Percentiles rank a stretch among this genome's conserved stretches.
Conservation (phyloP, 306 rosid species). For the Dalbergia cochinchinensis region DNA sequence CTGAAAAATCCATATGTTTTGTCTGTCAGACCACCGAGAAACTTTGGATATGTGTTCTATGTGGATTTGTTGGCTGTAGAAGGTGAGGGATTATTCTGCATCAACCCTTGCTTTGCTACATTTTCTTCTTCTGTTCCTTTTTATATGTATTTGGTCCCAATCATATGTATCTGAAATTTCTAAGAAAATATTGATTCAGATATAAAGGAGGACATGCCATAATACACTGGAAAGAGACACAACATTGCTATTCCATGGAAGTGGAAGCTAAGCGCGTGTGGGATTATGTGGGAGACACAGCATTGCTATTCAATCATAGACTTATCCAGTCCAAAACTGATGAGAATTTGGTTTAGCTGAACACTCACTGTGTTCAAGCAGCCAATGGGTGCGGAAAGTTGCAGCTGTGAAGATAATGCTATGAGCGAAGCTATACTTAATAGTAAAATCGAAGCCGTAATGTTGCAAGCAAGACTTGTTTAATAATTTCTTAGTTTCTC, state of each 20-base stretch:
- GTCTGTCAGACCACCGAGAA: constrained; percentile 95
- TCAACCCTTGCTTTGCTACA: background rate
- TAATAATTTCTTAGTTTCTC: constrained; percentile 13
- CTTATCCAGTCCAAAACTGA: constrained; percentile 94
- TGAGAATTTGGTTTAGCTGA: constrained; percentile 90
- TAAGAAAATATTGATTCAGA: constrained; percentile 54
- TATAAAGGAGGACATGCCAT: constrained; percentile 93
- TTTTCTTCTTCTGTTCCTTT: constrained; percentile 16
- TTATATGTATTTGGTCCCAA: constrained; percentile 15
- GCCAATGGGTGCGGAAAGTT: constrained; percentile 70
- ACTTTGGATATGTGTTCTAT: constrained; percentile 95
- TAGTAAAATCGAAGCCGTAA: constrained; percentile 97
- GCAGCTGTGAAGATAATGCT: constrained; percentile 76
- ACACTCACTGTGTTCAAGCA: constrained; percentile 66
- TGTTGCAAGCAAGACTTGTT: constrained; percentile 40
- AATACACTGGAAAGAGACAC: constrained; percentile 94
- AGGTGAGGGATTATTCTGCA: constrained; percentile 55
- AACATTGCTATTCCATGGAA: constrained; percentile 94
- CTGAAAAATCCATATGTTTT: constrained; percentile 86
- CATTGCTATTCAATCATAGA: too few relatives aligned
- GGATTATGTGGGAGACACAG: constrained; percentile 97
- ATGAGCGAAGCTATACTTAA: constrained; percentile 81
- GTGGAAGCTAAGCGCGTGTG: constrained; percentile 93
- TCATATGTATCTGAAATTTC: constrained; percentile 23
- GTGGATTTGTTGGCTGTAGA: constrained; percentile 98